These are phyloP conservation scores for Alternaria hordeiaustralica DNA, from an alignment of 2,329 filamentous ascomycete genomes.

Conservation along the genomic window DNA sequence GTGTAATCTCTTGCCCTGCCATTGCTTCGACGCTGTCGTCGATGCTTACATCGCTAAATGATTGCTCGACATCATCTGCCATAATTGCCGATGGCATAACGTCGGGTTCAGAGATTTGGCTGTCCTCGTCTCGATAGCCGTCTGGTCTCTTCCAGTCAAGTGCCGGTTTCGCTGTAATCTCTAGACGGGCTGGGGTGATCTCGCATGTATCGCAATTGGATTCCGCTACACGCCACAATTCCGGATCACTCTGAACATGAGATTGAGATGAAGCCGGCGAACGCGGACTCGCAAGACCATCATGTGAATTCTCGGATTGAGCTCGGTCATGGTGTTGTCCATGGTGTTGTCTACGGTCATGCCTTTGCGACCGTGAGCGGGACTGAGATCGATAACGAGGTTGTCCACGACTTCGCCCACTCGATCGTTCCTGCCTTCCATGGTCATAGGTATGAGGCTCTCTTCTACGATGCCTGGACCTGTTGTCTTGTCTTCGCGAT, in stretches of 20 bases:
- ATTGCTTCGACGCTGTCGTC: background rate
- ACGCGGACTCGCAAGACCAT: too few species aligned
- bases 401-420: too few species aligned
- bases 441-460: too few species aligned
- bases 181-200: background rate
- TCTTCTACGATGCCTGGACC: background rate
- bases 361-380: background rate
- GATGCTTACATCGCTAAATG: background rate
- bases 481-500: background rate
- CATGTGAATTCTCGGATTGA: too few species aligned
- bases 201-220: background rate
- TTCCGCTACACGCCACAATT: background rate
- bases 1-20: rapidly evolving
- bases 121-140: background rate
- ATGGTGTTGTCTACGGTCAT: too few species aligned
- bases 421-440: too few species aligned
- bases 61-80: background rate
- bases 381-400: background rate
- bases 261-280: background rate
- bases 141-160: background rate
- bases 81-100: background rate
- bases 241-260: background rate
- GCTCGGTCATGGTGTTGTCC: too few species aligned
- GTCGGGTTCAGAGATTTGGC: rapidly evolving
- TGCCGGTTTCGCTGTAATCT: background rate